phyloP scores from a whole-genome alignment of 805 yeast species.

The Wickerhamomyces bovis region DNA sequence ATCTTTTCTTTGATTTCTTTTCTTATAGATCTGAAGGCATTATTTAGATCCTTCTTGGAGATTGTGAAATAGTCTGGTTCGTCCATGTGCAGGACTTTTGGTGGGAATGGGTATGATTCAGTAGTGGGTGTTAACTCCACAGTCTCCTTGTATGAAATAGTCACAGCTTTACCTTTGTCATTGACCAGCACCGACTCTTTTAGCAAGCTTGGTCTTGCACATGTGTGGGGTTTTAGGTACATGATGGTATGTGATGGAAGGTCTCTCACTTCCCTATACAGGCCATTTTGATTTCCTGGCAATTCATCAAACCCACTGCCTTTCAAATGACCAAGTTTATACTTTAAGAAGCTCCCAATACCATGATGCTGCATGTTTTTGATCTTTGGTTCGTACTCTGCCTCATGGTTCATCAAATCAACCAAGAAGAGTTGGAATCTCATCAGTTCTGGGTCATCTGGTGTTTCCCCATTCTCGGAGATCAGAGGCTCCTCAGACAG shows the following conservation, averaged over 20 bases:
- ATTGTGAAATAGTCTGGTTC: conserved; percentile 17
- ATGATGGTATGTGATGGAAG: conserved; percentile 16
- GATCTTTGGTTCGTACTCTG: background rate
- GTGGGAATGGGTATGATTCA: conserved; percentile 19
- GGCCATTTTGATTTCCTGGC: conserved; percentile 8
- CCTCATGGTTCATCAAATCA: background rate
- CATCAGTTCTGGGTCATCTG: background rate
- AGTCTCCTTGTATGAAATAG: conserved; percentile 16
- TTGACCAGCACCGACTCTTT: conserved; percentile 18
- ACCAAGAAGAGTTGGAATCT: conserved; percentile 1
- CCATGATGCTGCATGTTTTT: conserved; percentile 14
- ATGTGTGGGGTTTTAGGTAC: conserved; percentile 15
- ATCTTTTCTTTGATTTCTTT: conserved; percentile 15
- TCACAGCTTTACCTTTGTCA: conserved; percentile 17
- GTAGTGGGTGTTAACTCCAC: conserved; percentile 17
- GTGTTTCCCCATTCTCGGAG: background rate
- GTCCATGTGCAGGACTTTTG: conserved; percentile 11
- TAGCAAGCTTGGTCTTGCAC: conserved; percentile 17
- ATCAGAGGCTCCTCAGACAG: background rate
- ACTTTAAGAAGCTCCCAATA: conserved; percentile 16
- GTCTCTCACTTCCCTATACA: conserved; percentile 18
- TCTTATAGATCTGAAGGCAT: conserved; percentile 18
- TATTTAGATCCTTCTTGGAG: conserved; percentile 14
- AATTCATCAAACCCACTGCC: conserved; percentile 16
- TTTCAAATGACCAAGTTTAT: conserved; percentile 18